Conservation (phyloP, 1,284 basidiomycete genomes). For the Cryptococcus neoformans region DNA sequence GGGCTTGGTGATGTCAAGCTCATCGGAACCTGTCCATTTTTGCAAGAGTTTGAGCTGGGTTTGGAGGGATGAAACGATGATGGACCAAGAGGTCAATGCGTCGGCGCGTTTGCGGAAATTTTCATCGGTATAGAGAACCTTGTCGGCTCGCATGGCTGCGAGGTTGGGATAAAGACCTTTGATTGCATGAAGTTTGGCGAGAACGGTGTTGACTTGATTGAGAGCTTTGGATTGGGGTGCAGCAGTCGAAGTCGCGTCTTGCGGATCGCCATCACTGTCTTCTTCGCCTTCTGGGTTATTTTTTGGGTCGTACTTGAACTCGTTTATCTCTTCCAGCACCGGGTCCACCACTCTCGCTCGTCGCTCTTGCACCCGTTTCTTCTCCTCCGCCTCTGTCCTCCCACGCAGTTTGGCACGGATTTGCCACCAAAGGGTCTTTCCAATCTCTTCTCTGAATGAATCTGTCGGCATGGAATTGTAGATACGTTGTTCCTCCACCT, state of each 20-base stretch:
- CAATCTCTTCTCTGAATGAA: slow-evolving; percentile 64
- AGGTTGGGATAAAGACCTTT: slow-evolving; percentile 84
- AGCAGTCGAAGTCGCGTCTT: slow-evolving; percentile 16
- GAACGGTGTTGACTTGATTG: slow-evolving; percentile 66
- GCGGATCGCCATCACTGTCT: slow-evolving; percentile 17
- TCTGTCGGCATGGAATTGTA: slow-evolving; percentile 64
- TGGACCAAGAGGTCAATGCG: slow-evolving; percentile 85
- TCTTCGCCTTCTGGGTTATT: slow-evolving; percentile 1
- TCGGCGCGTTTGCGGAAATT: slow-evolving; percentile 75
- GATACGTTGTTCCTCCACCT: slow-evolving; percentile 87
- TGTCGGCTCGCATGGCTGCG: slow-evolving; percentile 74
- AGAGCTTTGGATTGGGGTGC: slow-evolving; percentile 57
- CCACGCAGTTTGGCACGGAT: slow-evolving; percentile 82
- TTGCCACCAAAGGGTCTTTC: slow-evolving; percentile 77
- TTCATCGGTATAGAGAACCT: slow-evolving; percentile 63
- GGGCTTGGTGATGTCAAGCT: slow-evolving; percentile 78
- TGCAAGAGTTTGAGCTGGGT: slow-evolving; percentile 74
- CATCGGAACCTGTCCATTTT: slow-evolving; percentile 87
- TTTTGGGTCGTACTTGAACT: slow-evolving; percentile 56
- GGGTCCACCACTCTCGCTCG: slow-evolving; percentile 74
- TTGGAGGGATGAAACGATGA: slow-evolving; percentile 71
- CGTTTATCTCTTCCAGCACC: slow-evolving; percentile 76
- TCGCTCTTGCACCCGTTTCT: slow-evolving; percentile 73
- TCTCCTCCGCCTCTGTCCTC: slow-evolving; percentile 77
- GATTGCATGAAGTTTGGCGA: slow-evolving; percentile 77